phyloP scores from a whole-genome alignment of 2,329 filamentous ascomycete genomes.

The Aspergillus niger region DNA sequence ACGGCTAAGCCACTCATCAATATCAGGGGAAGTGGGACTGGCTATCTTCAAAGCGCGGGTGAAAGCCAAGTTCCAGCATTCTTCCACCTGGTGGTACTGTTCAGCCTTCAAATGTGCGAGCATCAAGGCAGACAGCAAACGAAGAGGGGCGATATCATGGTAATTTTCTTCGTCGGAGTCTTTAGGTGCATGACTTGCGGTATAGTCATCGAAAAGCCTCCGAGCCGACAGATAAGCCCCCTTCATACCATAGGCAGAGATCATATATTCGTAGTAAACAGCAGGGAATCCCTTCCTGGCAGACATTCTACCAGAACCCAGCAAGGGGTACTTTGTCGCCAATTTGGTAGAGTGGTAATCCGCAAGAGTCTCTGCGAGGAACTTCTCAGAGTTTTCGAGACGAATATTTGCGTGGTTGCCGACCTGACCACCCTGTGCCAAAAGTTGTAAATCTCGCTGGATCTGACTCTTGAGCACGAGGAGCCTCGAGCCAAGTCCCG shows the following conservation, averaged over 20 bases:
- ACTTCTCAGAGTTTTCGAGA: conserved; percentile 39
- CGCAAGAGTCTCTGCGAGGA: conserved; percentile 41
- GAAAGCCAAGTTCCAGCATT: conserved; percentile 67
- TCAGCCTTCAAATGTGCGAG: conserved; percentile 60
- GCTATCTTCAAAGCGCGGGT: conserved; percentile 52
- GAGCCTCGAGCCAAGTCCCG: conserved; percentile 37
- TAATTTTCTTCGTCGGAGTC: conserved; percentile 15
- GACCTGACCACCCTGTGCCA: conserved; percentile 16
- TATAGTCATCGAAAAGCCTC: conserved; percentile 60
- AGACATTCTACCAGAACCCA: conserved; percentile 34
- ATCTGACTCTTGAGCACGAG: conserved; percentile 40
- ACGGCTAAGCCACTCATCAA: conserved; percentile 24
- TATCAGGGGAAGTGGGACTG: conserved; percentile 37
- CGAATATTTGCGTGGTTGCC: conserved; percentile 21
- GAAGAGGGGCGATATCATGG: conserved; percentile 50
- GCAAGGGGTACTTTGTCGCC: conserved; percentile 46
- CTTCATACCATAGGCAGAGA: conserved; percentile 56
- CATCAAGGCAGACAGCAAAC: conserved; percentile 69
- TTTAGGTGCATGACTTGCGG: conserved; percentile 13
- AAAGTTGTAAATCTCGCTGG: conserved; percentile 34
- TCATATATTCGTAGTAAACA: conserved; percentile 57
- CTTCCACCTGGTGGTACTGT: conserved; percentile 62
- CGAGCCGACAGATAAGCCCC: conserved; percentile 53
- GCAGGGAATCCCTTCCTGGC: conserved; percentile 49
- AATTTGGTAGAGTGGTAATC: conserved; percentile 44